Evolutionary conservation across 2,329 filamentous ascomycete species (phyloP).

Genomic region (Venturiaceae sp.): DNA sequence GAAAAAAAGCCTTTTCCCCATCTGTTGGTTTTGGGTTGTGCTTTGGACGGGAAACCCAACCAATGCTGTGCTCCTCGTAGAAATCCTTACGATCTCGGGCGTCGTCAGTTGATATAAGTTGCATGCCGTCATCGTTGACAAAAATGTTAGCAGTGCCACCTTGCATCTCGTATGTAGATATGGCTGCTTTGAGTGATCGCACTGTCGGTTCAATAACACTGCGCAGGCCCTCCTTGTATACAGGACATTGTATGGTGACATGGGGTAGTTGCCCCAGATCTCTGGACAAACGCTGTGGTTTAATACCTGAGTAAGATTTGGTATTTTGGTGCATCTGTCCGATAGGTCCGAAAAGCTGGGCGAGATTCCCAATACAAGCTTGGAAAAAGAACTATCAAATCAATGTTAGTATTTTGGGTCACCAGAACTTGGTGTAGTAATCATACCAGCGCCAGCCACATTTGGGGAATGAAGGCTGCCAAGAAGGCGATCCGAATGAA

Average conservation of each 20-base stretch:
- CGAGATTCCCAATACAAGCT: slow-evolving; percentile 28
- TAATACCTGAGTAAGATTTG: slow-evolving; percentile 34
- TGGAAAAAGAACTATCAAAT: slow-evolving; percentile 36
- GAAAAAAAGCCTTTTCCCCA: slow-evolving; percentile 36
- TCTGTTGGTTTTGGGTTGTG: slow-evolving; percentile 42
- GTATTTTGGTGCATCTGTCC: slow-evolving; percentile 33
- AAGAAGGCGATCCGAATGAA: slow-evolving; percentile 47
- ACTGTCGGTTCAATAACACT: slow-evolving; percentile 64
- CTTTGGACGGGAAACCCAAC: slow-evolving; percentile 38
- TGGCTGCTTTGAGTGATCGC: slow-evolving; percentile 61
- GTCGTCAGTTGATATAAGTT: slow-evolving; percentile 42
- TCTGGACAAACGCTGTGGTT: slow-evolving; percentile 27
- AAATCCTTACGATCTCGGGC: slow-evolving; percentile 35
- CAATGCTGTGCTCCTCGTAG: slow-evolving; percentile 40
- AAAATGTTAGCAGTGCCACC: slow-evolving; percentile 61
- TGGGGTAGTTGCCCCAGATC: slow-evolving; percentile 30
- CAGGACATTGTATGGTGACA: slow-evolving; percentile 43
- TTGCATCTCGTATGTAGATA: slow-evolving; percentile 40
- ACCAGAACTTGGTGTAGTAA: neutral
- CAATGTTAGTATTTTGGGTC: neutral
- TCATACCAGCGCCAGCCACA: slow-evolving; percentile 47
- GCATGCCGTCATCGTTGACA: slow-evolving; percentile 60
- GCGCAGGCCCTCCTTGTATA: slow-evolving; percentile 31
- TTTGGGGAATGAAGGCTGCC: slow-evolving; percentile 40
- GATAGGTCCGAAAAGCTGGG: slow-evolving; percentile 34